These are phyloP conservation scores for Irpex sp. DNA, from an alignment of 1,284 basidiomycete species.

Conservation along the genomic window DNA sequence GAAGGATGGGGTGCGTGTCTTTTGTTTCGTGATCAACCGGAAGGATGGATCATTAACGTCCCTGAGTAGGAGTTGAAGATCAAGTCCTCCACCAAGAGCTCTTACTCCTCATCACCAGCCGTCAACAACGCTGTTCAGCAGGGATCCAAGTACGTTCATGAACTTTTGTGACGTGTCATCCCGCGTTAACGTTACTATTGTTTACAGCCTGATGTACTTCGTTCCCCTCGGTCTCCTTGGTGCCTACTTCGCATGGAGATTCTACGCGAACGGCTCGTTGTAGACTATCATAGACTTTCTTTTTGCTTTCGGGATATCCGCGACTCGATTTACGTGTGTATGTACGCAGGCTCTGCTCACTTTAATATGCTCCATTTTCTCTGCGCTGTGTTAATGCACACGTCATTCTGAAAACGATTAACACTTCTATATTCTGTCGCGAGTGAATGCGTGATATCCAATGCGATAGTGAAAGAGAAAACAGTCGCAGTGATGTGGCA, in stretches of 20 bases:
- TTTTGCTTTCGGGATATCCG: background rate
- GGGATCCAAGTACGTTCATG: conserved; percentile 60
- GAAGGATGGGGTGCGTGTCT: conserved; percentile 53
- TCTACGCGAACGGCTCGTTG: conserved; percentile 49
- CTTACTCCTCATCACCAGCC: conserved; percentile 27
- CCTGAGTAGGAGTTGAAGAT: conserved; percentile 40
- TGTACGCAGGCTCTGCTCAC: background rate
- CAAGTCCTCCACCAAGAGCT: conserved; percentile 37
- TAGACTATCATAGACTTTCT: conserved; percentile 7
- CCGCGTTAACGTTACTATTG: conserved; percentile 11
- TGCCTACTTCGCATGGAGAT: conserved; percentile 81
- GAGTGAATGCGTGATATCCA: background rate
- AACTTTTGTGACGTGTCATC: background rate
- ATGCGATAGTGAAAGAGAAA: background rate
- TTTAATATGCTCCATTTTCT: background rate
- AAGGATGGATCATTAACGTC: conserved; percentile 4
- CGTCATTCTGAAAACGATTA: background rate
- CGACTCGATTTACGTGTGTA: background rate
- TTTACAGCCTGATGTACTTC: conserved; percentile 78
- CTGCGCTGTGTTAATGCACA: background rate
- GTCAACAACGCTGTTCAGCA: conserved; percentile 54
- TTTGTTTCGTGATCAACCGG: background rate
- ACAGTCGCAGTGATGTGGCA: too few relatives aligned
- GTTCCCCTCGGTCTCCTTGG: conserved; percentile 71
- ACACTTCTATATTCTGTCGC: too few relatives aligned